These are phyloP conservation scores for Physcomitrium patens DNA, from an alignment of 225 moss, liverwort and hornwort species.

Conservation along the genomic window DNA sequence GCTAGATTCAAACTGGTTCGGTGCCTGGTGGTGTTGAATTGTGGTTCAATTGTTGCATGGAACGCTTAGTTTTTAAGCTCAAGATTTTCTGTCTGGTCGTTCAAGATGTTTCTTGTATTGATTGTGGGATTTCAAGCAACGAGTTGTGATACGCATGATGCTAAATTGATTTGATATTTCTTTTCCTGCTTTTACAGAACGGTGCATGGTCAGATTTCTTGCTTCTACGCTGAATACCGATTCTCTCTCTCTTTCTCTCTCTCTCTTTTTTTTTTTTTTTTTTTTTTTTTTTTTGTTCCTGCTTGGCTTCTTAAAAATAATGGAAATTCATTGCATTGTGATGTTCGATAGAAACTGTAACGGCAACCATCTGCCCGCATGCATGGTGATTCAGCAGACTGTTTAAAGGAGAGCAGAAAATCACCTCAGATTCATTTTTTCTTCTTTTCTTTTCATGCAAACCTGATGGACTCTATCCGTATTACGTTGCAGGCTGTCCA, in stretches of 20 bases:
- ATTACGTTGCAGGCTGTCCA: neutral
- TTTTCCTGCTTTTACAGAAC: neutral
- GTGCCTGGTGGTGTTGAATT: neutral
- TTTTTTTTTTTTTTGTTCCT: too few relatives aligned
- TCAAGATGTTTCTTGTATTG: neutral
- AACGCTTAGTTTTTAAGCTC: neutral
- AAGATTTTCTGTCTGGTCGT: neutral
- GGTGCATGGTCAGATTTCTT: neutral
- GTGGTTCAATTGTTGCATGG: neutral
- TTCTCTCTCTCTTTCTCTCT: neutral
- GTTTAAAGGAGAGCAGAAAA: constrained; percentile 17
- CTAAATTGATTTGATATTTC: neutral
- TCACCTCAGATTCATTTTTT: constrained; percentile 6
- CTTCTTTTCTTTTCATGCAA: neutral
- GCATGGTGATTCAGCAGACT: neutral
- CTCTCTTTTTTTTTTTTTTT: too few relatives aligned
- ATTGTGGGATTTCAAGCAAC: neutral
- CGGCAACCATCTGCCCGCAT: neutral
- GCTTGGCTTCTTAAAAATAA: too few relatives aligned
- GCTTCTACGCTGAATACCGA: neutral
- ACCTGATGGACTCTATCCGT: neutral
- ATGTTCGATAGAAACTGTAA: constrained; percentile 2
- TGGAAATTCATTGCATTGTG: neutral
- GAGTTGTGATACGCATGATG: neutral
- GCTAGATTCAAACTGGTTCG: neutral